Percentiles rank a stretch among this genome's conserved stretches.
Evolutionary conservation across 768 basidiomycete species (phyloP).

Genomic region (Boletus rubroflammeus): DNA sequence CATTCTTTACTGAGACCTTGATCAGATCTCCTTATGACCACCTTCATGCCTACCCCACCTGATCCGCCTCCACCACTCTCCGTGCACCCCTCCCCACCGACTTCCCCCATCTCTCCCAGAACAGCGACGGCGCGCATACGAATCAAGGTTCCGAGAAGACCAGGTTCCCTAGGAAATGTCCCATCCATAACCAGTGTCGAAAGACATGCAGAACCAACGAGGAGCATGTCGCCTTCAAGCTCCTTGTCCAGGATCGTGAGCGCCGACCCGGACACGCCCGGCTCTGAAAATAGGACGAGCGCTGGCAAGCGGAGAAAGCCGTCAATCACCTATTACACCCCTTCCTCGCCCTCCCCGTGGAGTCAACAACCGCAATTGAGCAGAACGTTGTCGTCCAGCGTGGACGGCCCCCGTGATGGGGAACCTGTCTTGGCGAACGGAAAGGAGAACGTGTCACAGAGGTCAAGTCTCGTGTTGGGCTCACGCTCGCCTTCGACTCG

Average conservation of each 20-base stretch:
- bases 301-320: constrained; percentile 22
- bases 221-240: constrained; percentile 6
- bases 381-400: constrained; percentile 2
- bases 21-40: neutral
- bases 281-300: neutral
- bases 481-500: constrained; percentile 14
- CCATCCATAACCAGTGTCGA: neutral
- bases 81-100: constrained; percentile 19
- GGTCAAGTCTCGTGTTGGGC: constrained; percentile 21
- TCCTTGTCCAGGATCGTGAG: neutral
- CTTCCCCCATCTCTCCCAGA: constrained; percentile 15
- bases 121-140: constrained; percentile 9
- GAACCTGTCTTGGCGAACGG: constrained; percentile 5
- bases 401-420: neutral
- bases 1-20: neutral
- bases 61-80: neutral
- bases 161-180: neutral
- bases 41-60: neutral
- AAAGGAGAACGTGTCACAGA: constrained; percentile 10
- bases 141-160: constrained; percentile 9
- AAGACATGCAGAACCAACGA: neutral
- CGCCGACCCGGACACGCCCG: neutral
- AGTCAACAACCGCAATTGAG: constrained; percentile 4
- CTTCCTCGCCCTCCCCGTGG: constrained; percentile 26
- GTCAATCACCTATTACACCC: constrained; percentile 29